phyloP scores from a whole-genome alignment of 805 yeast genomes.

The Metschnikowia chrysomelidarum region DNA sequence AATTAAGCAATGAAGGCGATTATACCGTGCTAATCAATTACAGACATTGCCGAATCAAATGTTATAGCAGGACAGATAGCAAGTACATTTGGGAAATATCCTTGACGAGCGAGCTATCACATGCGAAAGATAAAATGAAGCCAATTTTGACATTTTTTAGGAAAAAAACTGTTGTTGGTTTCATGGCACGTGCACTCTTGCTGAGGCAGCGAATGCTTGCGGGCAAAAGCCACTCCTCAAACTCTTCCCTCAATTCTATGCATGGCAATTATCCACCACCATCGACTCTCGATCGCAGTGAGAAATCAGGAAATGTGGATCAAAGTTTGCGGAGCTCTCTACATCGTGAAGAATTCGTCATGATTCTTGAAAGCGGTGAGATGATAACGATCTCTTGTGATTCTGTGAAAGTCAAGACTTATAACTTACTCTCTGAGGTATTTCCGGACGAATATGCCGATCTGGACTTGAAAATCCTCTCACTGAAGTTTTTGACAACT shows the following conservation, averaged over 20 bases:
- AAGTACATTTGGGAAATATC: conserved; percentile 56
- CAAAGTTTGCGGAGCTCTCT: conserved; percentile 8
- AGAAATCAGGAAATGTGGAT: neutral
- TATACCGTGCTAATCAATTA: conserved; percentile 54
- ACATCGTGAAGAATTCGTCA: conserved; percentile 46
- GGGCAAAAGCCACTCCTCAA: conserved; percentile 36
- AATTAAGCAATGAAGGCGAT: conserved; percentile 58
- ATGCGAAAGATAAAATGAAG: conserved; percentile 23
- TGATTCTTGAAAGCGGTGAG: conserved; percentile 52
- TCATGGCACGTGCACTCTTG: conserved; percentile 34
- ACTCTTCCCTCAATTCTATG: conserved; percentile 20
- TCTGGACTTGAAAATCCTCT: conserved; percentile 33
- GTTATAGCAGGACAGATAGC: conserved; percentile 57
- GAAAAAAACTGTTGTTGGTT: conserved; percentile 49
- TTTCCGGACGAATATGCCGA: conserved; percentile 16
- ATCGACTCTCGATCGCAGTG: neutral
- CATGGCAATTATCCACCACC: conserved; percentile 39
- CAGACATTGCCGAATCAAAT: conserved; percentile 49
- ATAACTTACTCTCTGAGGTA: conserved; percentile 24
- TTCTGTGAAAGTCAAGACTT: conserved; percentile 41
- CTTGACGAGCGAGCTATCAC: conserved; percentile 33
- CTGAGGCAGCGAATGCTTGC: conserved; percentile 19
- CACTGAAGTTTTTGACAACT: conserved; percentile 57
- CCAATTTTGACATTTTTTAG: conserved; percentile 63
- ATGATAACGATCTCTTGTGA: conserved; percentile 48